Conservation (phyloP, 257 asterid species). For the Vinca minor region DNA sequence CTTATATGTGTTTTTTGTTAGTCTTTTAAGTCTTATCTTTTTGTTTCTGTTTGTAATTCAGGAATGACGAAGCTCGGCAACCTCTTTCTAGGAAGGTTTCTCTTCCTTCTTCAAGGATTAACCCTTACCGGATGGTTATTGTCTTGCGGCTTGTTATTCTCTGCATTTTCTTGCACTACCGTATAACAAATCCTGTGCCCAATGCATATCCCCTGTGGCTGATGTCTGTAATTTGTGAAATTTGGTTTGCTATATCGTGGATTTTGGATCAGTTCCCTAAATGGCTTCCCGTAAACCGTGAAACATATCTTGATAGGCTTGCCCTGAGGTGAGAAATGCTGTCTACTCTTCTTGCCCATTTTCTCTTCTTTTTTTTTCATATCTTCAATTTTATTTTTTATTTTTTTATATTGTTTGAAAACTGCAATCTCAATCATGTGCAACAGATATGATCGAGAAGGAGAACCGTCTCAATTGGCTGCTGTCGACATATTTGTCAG, state of each 20-base stretch:
- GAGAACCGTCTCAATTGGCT: conserved; percentile 96
- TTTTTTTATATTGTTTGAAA: neutral
- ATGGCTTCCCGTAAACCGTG: conserved; percentile 97
- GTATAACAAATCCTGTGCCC: conserved; percentile 83
- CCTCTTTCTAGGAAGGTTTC: conserved; percentile 99
- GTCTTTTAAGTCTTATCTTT: neutral
- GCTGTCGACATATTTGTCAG: conserved; percentile 99
- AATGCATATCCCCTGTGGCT: conserved; percentile 90
- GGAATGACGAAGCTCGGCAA: conserved; percentile 98
- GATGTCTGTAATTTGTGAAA: conserved; percentile 93
- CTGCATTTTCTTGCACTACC: conserved; percentile 83
- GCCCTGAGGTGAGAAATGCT: conserved; percentile 55
- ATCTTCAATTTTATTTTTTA: neutral
- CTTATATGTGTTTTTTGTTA: neutral
- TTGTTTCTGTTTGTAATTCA: conserved; percentile 29
- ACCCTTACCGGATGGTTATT: conserved; percentile 96
- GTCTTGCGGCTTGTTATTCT: conserved; percentile 81
- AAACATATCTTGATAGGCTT: conserved; percentile 97
- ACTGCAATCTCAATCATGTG: conserved; percentile 13
- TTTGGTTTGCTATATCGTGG: conserved; percentile 98
- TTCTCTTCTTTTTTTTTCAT: conserved; percentile 2
- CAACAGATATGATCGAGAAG: conserved; percentile 89
- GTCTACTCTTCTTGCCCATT: neutral
- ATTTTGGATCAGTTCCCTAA: conserved; percentile 99
- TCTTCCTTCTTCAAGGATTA: conserved; percentile 84